Evolutionary conservation across 2,329 filamentous ascomycete species (phyloP), one percentile per base, ranked within the genome.

Genomic region (Colletotrichum sp.): DNA sequence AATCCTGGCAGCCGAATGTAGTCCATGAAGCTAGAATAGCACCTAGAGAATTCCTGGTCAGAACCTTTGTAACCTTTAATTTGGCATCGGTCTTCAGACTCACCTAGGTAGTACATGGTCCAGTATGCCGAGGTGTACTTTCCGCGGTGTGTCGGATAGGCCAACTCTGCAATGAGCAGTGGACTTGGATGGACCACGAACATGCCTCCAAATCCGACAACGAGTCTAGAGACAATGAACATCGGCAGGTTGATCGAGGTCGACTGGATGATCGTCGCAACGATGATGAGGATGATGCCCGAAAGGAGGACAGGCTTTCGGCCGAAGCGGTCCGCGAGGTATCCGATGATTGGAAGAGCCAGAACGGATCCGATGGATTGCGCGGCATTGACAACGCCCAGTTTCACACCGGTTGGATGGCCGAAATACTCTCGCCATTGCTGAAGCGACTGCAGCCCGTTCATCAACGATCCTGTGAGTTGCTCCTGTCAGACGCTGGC

Each of bases 291-390:
- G 68, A 83, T 68, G 30, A 82, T 80, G 15, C 85, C 85, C 18
- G 80, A 43, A 15, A 84, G 75, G 67, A 86, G 85, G 36, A 82
- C 82, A 70, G 78, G 74, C 52, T 83, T 83, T 24, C 86, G 84
- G 24, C 87, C 87, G 30, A 85, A 83, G 34, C 79, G 79, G 65
- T 87, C 83, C 28, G 82, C 84, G 10, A 85, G 76, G 24, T 79
- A 81, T 0, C 85, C 84, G 43, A 86, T 81, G 75, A 87, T 83
- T 12, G 85, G 85, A 66, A 87, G 80, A 13, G 85, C 82, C 79
- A 85, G 83, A n/a, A 86, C 78, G 3, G 84, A 85, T 6, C 86
- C 86, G 60, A 88, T 81, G 3, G 84, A 84, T 76, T 86, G 86
- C 77, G 85, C 84, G 4, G 85, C 86, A 73, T 84, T 87, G 48